phyloP scores from a whole-genome alignment of 257 asterid species.

The Anisodus acutangulus region DNA sequence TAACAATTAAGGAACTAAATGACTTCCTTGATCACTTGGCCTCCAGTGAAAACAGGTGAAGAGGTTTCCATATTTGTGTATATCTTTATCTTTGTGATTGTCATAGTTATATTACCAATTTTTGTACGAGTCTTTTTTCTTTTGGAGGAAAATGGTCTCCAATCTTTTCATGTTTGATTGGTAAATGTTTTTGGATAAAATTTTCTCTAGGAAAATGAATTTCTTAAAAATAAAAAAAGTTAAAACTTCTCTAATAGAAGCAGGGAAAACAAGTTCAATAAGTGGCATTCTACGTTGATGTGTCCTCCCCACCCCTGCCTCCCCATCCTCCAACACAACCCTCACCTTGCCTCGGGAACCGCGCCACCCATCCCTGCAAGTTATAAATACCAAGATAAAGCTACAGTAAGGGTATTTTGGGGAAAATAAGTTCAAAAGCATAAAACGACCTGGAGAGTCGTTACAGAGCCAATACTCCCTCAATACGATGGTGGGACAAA shows the following conservation, averaged over 20 bases:
- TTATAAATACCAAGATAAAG: too few relatives aligned
- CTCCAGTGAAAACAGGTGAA: conserved; percentile 75
- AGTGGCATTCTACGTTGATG: background rate
- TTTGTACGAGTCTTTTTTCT: background rate
- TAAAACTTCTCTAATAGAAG: background rate
- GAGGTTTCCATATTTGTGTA: conserved; percentile 8
- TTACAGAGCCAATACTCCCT: too few relatives aligned
- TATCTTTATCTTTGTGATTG: background rate
- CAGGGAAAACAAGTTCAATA: background rate
- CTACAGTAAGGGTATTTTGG: too few relatives aligned
- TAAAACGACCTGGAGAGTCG: too few relatives aligned
- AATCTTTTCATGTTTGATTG: background rate
- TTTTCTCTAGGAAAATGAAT: background rate
- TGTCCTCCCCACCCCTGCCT: background rate
- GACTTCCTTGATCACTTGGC: conserved; percentile 87
- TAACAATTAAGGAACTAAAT: conserved; percentile 72
- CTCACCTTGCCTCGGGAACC: background rate
- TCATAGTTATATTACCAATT: background rate
- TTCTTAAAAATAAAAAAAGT: background rate
- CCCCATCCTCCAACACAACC: background rate
- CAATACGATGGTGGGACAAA: too few relatives aligned
- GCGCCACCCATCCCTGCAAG: too few relatives aligned
- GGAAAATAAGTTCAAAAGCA: too few relatives aligned
- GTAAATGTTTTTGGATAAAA: background rate
- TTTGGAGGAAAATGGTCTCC: background rate